Evolutionary conservation across 2,329 filamentous ascomycete species (phyloP), one percentile per base, ranked within the genome.

Genomic region (Ilyonectria sp.): DNA sequence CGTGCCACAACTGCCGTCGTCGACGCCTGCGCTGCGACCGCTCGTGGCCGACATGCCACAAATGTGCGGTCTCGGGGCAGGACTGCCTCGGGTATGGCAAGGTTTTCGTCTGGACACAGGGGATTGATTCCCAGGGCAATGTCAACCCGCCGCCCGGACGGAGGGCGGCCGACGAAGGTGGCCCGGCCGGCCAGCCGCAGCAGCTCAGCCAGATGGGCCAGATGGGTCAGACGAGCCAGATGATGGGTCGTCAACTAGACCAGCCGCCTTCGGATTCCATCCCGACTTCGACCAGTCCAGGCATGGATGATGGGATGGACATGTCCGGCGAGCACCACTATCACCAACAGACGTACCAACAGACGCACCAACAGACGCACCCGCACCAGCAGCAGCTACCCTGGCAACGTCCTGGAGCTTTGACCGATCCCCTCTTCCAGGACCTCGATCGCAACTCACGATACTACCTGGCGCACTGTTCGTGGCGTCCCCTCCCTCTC

Each of bases 71-170:
- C 72, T 82, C 85, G 47, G 87, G 87, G 31, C 82, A 87, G 76
- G 83, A 87, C 72, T 91, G 89, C 80, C 85, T 89, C 68, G 89
- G 89, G 44, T 91, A 91, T 77, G 88, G 87, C 67, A 86, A 86
- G 74, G 78, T 90, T 53, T 86, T 90, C 71, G 84, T 89, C 65
- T 91, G 89, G 89, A 86, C 88, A 60, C 81, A 85, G 64, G 84
- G 84, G 60, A 84, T 87, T 64, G 85, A 86, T 52, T 81, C 84
- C 50, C 80, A 83, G 11, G 85, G 86, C 31, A 86, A 85, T 71
- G 82, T 82, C 75, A 79, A 79, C 70, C 75, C 79, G 60, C 71
- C 76, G 68, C 69, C 77, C 60, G 71, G 67, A 52, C 67, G 69
- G 66, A 73, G 70, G 61, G 55, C 63, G 17, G 64, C 65, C 63